phyloP scores from a whole-genome alignment of 129 eudicot species.

The Flaveria robusta region DNA sequence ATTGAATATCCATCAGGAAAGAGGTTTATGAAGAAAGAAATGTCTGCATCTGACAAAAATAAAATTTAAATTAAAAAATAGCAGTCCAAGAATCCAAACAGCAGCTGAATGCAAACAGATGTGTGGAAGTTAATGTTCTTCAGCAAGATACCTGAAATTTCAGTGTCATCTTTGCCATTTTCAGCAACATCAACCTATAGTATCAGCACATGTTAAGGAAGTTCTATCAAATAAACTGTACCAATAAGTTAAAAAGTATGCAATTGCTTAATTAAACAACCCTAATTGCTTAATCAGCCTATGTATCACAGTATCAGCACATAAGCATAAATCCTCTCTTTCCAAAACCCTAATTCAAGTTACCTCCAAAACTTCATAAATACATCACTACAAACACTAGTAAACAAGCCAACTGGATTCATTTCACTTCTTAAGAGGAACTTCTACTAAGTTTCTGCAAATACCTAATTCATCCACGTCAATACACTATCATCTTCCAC shows the following conservation, averaged over 20 bases:
- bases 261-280: neutral
- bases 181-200: slow-evolving; percentile 45
- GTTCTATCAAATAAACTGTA: neutral
- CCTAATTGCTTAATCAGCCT: too few relatives aligned
- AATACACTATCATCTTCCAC: slow-evolving; percentile 1
- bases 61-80: neutral
- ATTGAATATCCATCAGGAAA: slow-evolving; percentile 83
- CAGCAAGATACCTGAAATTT: slow-evolving; percentile 48
- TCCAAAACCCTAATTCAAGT: slow-evolving; percentile 17
- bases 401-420: neutral
- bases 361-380: neutral
- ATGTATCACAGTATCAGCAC: neutral
- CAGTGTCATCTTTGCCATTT: slow-evolving; percentile 32
- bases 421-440: neutral
- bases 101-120: neutral
- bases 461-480: slow-evolving; percentile 2
- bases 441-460: neutral
- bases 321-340: slow-evolving; percentile 17
- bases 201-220: slow-evolving; percentile 11
- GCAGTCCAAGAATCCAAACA: neutral
- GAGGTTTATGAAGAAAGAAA: slow-evolving; percentile 77
- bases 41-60: slow-evolving; percentile 55
- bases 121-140: slow-evolving; percentile 7
- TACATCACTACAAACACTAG: neutral
- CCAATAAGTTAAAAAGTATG: neutral